Conservation (phyloP, 2,329 filamentous ascomycete genomes). For the Colletotrichum horii region DNA sequence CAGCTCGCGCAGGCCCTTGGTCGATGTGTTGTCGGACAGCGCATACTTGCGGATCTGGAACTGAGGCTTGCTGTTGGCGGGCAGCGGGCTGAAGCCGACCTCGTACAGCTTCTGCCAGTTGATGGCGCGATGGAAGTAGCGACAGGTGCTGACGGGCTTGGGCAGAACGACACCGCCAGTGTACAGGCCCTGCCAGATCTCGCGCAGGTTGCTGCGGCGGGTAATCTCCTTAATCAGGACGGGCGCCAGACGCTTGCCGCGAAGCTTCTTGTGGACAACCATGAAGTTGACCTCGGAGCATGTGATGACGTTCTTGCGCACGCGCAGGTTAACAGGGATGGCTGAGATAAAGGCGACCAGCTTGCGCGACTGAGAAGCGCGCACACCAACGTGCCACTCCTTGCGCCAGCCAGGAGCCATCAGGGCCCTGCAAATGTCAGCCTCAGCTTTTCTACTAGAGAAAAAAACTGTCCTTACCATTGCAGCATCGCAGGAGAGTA, state of each 20-base stretch:
- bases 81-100: slow-evolving; percentile 90
- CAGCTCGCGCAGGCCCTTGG: slow-evolving; percentile 81
- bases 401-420: slow-evolving; percentile 94
- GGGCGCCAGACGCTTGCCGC: slow-evolving; percentile 88
- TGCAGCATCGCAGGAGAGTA: slow-evolving; percentile 89
- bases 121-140: slow-evolving; percentile 92
- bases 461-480: slow-evolving; percentile 62
- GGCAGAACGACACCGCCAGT: slow-evolving; percentile 91
- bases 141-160: slow-evolving; percentile 88
- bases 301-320: slow-evolving; percentile 76
- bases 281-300: slow-evolving; percentile 98
- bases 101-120: slow-evolving; percentile 98
- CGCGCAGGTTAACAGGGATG: slow-evolving; percentile 82
- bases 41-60: slow-evolving; percentile 88
- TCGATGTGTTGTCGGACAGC: slow-evolving; percentile 75
- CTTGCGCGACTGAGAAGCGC: slow-evolving; percentile 80
- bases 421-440: slow-evolving; percentile 69
- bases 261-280: slow-evolving; percentile 96
- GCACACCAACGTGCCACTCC: slow-evolving; percentile 94
- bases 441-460: not conserved
- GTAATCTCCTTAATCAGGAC: slow-evolving; percentile 98
- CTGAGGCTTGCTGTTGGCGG: slow-evolving; percentile 80
- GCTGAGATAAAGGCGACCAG: slow-evolving; percentile 96
- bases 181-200: slow-evolving; percentile 94
- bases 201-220: slow-evolving; percentile 83